A percentile compares a stretch with the other conserved stretches of the same genome.
phyloP scores from a whole-genome alignment of 208 protist species.

The Crithidia brevicula region DNA sequence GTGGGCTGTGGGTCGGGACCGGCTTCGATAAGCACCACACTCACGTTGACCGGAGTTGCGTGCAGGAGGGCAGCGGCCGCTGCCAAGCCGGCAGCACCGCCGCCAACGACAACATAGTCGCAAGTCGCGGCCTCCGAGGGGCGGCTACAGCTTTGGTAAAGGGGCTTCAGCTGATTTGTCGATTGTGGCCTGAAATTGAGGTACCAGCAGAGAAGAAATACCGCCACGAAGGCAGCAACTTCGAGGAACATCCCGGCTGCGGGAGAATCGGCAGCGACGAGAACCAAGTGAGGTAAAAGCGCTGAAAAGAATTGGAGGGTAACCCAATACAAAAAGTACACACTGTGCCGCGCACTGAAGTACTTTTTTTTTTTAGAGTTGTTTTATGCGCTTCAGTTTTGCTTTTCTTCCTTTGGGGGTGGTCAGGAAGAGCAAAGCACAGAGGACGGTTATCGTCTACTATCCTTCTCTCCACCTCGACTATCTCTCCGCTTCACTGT shows the following conservation, averaged over 20 bases:
- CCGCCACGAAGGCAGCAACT: slow-evolving; percentile 14
- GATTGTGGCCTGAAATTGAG: slow-evolving; percentile 39
- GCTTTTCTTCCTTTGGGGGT: no score
- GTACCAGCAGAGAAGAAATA: slow-evolving; percentile 38
- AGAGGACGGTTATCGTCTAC: no score
- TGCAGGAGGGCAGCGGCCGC: slow-evolving; percentile 52
- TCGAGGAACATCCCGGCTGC: slow-evolving; percentile 38
- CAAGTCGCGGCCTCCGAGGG: background rate
- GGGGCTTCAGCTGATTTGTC: slow-evolving; percentile 32
- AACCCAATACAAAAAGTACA: slow-evolving; percentile 19
- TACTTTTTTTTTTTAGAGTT: no score
- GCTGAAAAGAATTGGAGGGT: no score
- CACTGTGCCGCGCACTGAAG: no score
- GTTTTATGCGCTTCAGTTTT: no score
- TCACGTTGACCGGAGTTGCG: background rate
- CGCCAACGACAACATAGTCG: slow-evolving; percentile 86
- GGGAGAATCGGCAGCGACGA: no score
- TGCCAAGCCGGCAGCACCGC: slow-evolving; percentile 72
- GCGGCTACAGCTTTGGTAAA: slow-evolving; percentile 16
- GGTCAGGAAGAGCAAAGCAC: no score
- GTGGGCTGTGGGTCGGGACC: slow-evolving; percentile 42
- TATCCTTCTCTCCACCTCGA: no score
- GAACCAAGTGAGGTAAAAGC: no score
- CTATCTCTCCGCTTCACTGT: no score
- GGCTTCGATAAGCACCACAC: slow-evolving; percentile 65